Conservation (phyloP, 306 rosid genomes). For the Trifolium dubium region DNA sequence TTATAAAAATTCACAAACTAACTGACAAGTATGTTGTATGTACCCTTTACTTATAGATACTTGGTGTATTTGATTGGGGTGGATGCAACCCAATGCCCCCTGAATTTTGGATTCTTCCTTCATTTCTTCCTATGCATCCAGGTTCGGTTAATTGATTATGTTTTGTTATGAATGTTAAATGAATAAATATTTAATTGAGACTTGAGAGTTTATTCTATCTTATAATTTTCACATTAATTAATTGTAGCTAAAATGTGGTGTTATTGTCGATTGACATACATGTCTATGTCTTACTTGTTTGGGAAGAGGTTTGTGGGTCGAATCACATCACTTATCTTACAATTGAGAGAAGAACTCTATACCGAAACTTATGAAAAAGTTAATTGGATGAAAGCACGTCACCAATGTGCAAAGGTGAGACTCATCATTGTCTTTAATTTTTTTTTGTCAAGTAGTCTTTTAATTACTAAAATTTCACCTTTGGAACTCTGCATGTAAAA, state of each 20-base stretch:
- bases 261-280: constrained; percentile 72
- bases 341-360: constrained; percentile 63
- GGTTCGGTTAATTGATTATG: constrained; percentile 41
- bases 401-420: constrained; percentile 60
- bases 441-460: no score
- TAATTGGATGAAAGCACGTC: constrained; percentile 72
- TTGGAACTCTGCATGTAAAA: no score
- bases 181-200: background rate
- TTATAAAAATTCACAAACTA: no score
- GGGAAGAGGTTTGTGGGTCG: constrained; percentile 77
- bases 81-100: constrained; percentile 88
- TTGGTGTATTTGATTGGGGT: constrained; percentile 71
- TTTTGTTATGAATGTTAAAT: background rate
- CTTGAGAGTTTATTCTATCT: background rate
- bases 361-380: constrained; percentile 55
- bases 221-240: background rate
- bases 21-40: background rate
- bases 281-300: constrained; percentile 87
- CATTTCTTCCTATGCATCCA: constrained; percentile 80
- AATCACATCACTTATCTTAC: constrained; percentile 71
- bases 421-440: background rate
- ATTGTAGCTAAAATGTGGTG: constrained; percentile 87
- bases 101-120: constrained; percentile 82
- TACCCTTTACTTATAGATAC: constrained; percentile 45
- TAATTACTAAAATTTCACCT: no score